Conservation (phyloP, 2,329 filamentous ascomycete genomes). For the Helminthosporium solani region DNA sequence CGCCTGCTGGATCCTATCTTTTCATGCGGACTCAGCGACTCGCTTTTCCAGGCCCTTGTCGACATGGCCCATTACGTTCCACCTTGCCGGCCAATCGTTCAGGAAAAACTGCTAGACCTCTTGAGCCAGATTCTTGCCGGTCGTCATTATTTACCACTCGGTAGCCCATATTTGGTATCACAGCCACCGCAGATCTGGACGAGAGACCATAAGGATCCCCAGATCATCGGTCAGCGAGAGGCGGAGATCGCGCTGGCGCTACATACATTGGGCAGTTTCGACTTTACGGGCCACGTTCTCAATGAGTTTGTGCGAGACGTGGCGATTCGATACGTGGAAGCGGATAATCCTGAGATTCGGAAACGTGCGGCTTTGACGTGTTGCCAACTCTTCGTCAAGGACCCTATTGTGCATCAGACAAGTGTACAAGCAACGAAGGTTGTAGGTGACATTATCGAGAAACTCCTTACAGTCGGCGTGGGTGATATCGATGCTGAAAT, state of each 20-base stretch:
- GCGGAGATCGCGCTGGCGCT: constrained; percentile 89
- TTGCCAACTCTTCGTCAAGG: constrained; percentile 94
- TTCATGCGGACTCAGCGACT: constrained; percentile 89
- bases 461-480: constrained; percentile 89
- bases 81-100: constrained; percentile 87
- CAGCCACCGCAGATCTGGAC: constrained; percentile 78
- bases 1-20: constrained; percentile 94
- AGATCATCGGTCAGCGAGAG: constrained; percentile 76
- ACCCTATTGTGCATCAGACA: constrained; percentile 97
- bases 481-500: constrained; percentile 88
- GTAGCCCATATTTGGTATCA: constrained; percentile 84
- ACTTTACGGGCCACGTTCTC: constrained; percentile 83
- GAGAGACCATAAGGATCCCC: constrained; percentile 81
- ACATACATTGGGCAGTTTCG: constrained; percentile 95
- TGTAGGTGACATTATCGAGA: constrained; percentile 96
- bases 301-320: constrained; percentile 99
- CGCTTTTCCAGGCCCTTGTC: constrained; percentile 90
- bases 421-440: constrained; percentile 96
- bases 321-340: constrained; percentile 96
- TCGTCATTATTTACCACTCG: constrained; percentile 86
- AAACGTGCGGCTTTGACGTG: constrained; percentile 95
- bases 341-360: constrained; percentile 88
- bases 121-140: constrained; percentile 91
- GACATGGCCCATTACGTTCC: constrained; percentile 99
- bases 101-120: constrained; percentile 91